Evolutionary conservation across 257 asterid genomes (phyloP).

Genomic region (Solanum sejunctum): DNA sequence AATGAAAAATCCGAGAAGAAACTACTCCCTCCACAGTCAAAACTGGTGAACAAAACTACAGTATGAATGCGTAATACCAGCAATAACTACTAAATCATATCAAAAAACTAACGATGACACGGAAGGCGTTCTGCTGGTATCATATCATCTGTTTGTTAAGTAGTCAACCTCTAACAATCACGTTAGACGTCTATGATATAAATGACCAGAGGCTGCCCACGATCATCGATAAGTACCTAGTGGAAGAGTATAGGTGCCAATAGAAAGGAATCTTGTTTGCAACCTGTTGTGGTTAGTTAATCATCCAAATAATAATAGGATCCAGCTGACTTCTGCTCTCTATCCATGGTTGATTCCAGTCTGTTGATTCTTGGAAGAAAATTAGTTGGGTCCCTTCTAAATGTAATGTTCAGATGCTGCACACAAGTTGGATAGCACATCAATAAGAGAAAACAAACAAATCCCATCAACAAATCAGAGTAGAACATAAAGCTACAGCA

Average conservation of each 20-base stretch:
- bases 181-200: neutral
- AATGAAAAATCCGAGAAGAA: neutral
- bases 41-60: neutral
- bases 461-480: neutral
- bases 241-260: neutral
- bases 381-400: constrained; percentile 95
- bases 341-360: constrained; percentile 88
- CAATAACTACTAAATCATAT: neutral
- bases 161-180: neutral
- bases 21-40: neutral
- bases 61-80: neutral
- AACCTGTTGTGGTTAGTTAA: constrained; percentile 14
- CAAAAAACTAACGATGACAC: neutral
- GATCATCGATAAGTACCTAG: neutral
- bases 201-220: neutral
- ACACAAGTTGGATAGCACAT: neutral
- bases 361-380: constrained; percentile 93
- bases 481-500: neutral
- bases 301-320: constrained; percentile 90
- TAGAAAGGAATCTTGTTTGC: neutral
- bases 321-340: constrained; percentile 94
- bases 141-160: neutral
- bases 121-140: neutral
- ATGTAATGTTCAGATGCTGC: constrained; percentile 94
- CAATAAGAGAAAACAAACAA: neutral